A percentile compares a stretch with the other conserved stretches of the same genome.
These are phyloP conservation scores for Sporobolomyces phaffii DNA, from an alignment of 768 basidiomycete species.

Conservation along the genomic window DNA sequence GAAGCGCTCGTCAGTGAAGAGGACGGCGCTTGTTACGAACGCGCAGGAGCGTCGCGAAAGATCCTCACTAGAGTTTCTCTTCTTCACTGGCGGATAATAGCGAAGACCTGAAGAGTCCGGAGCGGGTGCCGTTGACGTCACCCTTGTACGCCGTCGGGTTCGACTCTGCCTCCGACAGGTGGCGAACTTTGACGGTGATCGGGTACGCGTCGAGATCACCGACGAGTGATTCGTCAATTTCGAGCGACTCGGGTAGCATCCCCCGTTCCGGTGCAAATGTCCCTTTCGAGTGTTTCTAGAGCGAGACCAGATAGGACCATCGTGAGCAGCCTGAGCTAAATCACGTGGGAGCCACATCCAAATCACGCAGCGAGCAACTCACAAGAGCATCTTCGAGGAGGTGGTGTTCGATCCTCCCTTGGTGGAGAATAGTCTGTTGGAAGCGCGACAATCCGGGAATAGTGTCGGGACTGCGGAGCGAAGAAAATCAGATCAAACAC, in stretches of 20 bases:
- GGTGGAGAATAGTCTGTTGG: slow-evolving; percentile 37
- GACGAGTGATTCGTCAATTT: slow-evolving; percentile 41
- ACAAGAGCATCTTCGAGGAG: slow-evolving; percentile 29
- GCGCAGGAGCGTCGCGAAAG: neutral
- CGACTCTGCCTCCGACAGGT: slow-evolving; percentile 40
- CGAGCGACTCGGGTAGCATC: slow-evolving; percentile 42
- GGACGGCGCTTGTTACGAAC: too few relatives aligned
- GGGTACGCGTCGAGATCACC: slow-evolving; percentile 41
- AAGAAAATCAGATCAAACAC: too few relatives aligned
- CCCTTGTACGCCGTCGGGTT: slow-evolving; percentile 34
- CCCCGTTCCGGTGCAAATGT: slow-evolving; percentile 42
- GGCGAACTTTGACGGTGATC: slow-evolving; percentile 38
- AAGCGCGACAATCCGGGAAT: slow-evolving; percentile 38
- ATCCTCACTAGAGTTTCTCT: slow-evolving; percentile 36
- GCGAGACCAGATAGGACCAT: too few relatives aligned
- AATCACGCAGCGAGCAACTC: too few relatives aligned
- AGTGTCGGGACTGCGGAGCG: slow-evolving; percentile 24
- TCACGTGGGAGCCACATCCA: too few relatives aligned
- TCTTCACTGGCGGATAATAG: slow-evolving; percentile 39
- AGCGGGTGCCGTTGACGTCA: slow-evolving; percentile 26
- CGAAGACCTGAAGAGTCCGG: slow-evolving; percentile 40
- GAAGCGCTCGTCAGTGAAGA: neutral
- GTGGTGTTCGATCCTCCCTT: slow-evolving; percentile 33
- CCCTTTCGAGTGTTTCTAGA: slow-evolving; percentile 36
- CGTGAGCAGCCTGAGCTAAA: too few relatives aligned